Evolutionary conservation across 2,329 filamentous ascomycete genomes (phyloP), one percentile per base, ranked within the genome.

Genomic region (Colletotrichum godetiae): DNA sequence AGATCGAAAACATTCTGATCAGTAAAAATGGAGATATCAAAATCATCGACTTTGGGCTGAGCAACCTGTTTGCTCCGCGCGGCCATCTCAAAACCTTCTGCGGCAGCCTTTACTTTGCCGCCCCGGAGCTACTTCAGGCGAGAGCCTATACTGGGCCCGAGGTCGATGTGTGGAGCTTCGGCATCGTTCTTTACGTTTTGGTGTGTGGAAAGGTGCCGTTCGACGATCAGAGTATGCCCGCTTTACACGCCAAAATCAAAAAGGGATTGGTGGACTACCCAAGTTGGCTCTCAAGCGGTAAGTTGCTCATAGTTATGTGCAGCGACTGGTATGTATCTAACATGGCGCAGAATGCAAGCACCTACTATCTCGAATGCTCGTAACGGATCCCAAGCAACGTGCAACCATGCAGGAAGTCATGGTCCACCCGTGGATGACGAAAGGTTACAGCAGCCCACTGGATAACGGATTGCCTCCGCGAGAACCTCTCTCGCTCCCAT

Each of bases 11-110:
- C 81, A 99, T 99, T 67, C 90, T 99, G 74, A 99, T 99, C 85
- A 98, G 95, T 88, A 98, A 98, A 87, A 98, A 94, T 2, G 97
- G 97, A 53, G 97, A 99, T 81, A 99, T 99, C 84, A 98, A 98
- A 82, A 98, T 99, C 78, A 99, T 99, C 77, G 97, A 99, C 81
- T 99, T 99, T 82, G 97, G 96, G 35, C 88, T 99, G 67, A 98
- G 96, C 86, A 99, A 99, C 79, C 90, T 98, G 5, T 99, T 98
- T 83, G 92, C 95, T 7, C 97, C 97, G 0, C 89, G 92, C 57
- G 90, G 90, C 74, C 92, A 97, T 75, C 88, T 98, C 71, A 98
- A 98, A 85, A 99, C 97, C 0, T 99, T 98, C 80, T 99, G 97
- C 79, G 97, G 97, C 59, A 98, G 95, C 87, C 86, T 99, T 49